phyloP scores from a whole-genome alignment of 2,329 filamentous ascomycete species.

The Colletotrichum eleusines region DNA sequence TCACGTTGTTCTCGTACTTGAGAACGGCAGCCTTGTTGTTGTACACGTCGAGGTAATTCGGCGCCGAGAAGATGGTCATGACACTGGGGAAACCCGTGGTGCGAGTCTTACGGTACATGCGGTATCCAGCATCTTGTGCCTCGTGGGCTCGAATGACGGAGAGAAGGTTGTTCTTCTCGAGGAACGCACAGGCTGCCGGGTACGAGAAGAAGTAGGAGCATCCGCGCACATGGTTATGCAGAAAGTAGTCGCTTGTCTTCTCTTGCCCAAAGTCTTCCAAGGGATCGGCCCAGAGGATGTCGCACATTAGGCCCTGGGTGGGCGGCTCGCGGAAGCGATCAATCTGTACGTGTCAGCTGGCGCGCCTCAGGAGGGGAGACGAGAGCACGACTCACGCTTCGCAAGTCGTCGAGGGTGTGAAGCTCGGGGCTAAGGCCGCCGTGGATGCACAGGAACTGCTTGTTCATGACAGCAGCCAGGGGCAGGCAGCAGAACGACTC shows the following conservation, averaged over 20 bases:
- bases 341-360: constrained; percentile 68
- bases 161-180: constrained; percentile 98
- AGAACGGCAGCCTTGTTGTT: constrained; percentile 99
- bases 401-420: constrained; percentile 94
- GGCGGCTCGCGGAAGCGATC: constrained; percentile 98
- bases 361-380: not conserved
- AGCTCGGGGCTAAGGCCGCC: constrained; percentile 95
- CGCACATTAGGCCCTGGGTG: constrained; percentile 98
- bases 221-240: constrained; percentile 98
- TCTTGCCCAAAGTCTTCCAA: constrained; percentile 99
- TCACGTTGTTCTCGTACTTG: constrained; percentile 99
- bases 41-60: constrained; percentile 98
- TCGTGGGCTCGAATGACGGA: constrained; percentile 98
- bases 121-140: constrained; percentile 97
- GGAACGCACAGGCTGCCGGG: constrained; percentile 93
- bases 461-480: constrained; percentile 98
- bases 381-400: constrained; percentile 68
- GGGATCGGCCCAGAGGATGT: constrained; percentile 98
- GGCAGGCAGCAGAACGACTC: constrained; percentile 97
- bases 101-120: constrained; percentile 98
- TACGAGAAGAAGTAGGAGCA: constrained; percentile 99
- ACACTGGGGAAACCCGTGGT: constrained; percentile 99
- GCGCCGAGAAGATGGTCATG: constrained; percentile 99
- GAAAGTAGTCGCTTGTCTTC: constrained; percentile 96
- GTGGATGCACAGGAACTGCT: constrained; percentile 99